A percentile compares a stretch with the other conserved stretches of the same genome.
Conservation (phyloP, 2,329 filamentous ascomycete genomes). For the Aaosphaeria arxii region DNA sequence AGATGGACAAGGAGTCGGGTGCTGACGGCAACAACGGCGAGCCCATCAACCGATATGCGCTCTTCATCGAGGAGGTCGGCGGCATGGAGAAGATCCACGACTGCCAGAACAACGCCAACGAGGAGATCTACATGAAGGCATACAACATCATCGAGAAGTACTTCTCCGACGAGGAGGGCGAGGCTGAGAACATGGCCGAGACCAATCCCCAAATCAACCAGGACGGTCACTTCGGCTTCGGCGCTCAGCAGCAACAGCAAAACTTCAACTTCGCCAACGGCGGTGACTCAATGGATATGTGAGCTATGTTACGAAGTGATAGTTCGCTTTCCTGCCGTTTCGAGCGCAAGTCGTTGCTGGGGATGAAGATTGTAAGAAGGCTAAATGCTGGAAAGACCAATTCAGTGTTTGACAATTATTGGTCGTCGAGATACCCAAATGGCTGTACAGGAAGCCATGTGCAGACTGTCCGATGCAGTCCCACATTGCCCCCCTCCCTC, state of each 20-base stretch:
- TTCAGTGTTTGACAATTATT: too few species aligned
- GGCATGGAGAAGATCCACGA: slow-evolving; percentile 99
- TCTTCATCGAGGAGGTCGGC: slow-evolving; percentile 97
- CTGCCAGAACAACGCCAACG: slow-evolving; percentile 99
- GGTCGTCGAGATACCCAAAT: too few species aligned
- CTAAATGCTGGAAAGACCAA: too few species aligned
- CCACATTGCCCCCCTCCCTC: neutral
- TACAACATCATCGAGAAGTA: slow-evolving; percentile 99
- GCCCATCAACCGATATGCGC: slow-evolving; percentile 88
- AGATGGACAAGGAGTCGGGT: slow-evolving; percentile 93
- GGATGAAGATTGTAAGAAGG: too few species aligned
- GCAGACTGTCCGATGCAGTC: too few species aligned
- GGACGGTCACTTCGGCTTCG: slow-evolving; percentile 77
- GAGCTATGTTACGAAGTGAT: slow-evolving; percentile 29
- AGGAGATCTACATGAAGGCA: slow-evolving; percentile 99
- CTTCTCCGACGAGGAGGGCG: slow-evolving; percentile 97
- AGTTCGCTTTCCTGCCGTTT: too few species aligned
- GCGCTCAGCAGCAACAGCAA: slow-evolving; percentile 63
- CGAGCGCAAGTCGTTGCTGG: too few species aligned
- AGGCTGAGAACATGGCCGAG: slow-evolving; percentile 72
- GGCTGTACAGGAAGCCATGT: too few species aligned
- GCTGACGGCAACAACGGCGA: slow-evolving; percentile 53
- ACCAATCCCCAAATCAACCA: slow-evolving; percentile 70
- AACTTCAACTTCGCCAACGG: slow-evolving; percentile 93
- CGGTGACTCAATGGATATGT: slow-evolving; percentile 73